These are phyloP conservation scores for Didymella arachidicola DNA, from an alignment of 2,329 filamentous ascomycete genomes.

Conservation along the genomic window DNA sequence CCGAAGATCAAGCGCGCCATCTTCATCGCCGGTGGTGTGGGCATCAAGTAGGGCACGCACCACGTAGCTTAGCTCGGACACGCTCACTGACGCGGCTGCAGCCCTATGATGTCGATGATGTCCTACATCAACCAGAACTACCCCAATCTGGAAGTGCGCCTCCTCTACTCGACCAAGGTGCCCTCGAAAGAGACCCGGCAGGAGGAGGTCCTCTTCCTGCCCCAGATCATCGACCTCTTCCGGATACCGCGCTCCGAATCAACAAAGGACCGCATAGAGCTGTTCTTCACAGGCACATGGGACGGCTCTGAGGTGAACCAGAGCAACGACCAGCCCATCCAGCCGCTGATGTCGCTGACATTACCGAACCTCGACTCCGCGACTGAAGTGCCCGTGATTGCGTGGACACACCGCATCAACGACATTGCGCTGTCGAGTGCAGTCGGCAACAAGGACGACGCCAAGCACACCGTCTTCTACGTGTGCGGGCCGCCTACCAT, in stretches of 20 bases:
- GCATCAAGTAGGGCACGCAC: slow-evolving; percentile 69
- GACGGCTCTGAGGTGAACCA: slow-evolving; percentile 38
- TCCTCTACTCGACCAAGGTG: slow-evolving; percentile 69
- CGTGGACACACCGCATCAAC: slow-evolving; percentile 46
- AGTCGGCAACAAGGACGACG: slow-evolving; percentile 47
- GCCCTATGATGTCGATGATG: slow-evolving; percentile 77
- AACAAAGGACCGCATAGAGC: slow-evolving; percentile 43
- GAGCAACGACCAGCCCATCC: slow-evolving; percentile 38
- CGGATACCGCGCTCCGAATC: slow-evolving; percentile 36
- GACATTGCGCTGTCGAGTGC: slow-evolving; percentile 52
- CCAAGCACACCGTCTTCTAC: slow-evolving; percentile 53
- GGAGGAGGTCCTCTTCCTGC: slow-evolving; percentile 48
- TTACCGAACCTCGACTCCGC: slow-evolving; percentile 40
- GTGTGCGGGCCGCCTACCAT: slow-evolving; percentile 59
- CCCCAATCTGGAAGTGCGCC: slow-evolving; percentile 56
- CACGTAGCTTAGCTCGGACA: slow-evolving; percentile 3
- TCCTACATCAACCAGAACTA: slow-evolving; percentile 62
- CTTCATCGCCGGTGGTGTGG: slow-evolving; percentile 81
- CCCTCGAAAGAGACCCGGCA: slow-evolving; percentile 41
- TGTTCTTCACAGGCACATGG: slow-evolving; percentile 49
- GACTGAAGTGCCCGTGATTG: slow-evolving; percentile 42
- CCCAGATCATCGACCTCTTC: slow-evolving; percentile 45
- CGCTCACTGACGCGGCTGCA: slow-evolving; percentile 41
- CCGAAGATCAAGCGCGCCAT: slow-evolving; percentile 65
- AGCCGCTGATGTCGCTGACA: slow-evolving; percentile 45